Percentiles rank a stretch among this genome's conserved stretches.
Evolutionary conservation across 2,329 filamentous ascomycete species (phyloP).

Genomic region (Ophiostoma fasciatum): DNA sequence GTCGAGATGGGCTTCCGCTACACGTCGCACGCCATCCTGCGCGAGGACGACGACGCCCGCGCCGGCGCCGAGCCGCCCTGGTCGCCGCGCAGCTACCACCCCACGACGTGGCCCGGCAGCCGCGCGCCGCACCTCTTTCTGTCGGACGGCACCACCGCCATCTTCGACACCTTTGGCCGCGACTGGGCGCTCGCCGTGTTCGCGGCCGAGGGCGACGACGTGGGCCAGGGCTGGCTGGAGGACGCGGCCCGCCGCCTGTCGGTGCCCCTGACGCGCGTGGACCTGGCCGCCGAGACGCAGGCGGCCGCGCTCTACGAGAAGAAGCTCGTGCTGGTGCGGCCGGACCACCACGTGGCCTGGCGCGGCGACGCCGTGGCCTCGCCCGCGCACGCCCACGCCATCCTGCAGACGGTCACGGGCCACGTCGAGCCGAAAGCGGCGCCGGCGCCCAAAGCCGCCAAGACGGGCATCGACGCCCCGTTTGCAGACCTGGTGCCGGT

Average conservation of each 20-base stretch:
- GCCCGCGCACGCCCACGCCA: not conserved
- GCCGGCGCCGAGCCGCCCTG: not conserved
- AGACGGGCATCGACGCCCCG: not conserved
- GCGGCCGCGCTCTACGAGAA: constrained; percentile 6
- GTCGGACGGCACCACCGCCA: constrained; percentile 4
- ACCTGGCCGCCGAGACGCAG: constrained; percentile 5
- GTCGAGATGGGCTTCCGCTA: constrained; percentile 17
- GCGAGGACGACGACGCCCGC: constrained; percentile 1
- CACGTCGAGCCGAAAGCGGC: not conserved
- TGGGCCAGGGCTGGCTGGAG: not conserved
- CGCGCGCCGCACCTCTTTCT: constrained; percentile 10
- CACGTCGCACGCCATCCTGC: not conserved
- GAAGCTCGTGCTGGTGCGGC: constrained; percentile 8
- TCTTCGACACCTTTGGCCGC: constrained; percentile 9
- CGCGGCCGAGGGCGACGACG: not conserved
- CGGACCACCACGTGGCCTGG: constrained; percentile 11
- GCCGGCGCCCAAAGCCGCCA: not conserved
- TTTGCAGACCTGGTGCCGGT: not conserved
- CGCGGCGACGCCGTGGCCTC: constrained; percentile 2
- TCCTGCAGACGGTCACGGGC: constrained; percentile 1
- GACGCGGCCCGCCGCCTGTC: not conserved
- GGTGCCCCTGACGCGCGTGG: constrained; percentile 5
- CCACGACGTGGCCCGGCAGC: constrained; percentile 9
- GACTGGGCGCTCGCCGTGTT: constrained; percentile 9
- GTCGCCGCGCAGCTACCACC: constrained; percentile 2